Base-by-base conservation (phyloP, 768 basidiomycete genomes). In the Baorangia bicolor region DNA sequence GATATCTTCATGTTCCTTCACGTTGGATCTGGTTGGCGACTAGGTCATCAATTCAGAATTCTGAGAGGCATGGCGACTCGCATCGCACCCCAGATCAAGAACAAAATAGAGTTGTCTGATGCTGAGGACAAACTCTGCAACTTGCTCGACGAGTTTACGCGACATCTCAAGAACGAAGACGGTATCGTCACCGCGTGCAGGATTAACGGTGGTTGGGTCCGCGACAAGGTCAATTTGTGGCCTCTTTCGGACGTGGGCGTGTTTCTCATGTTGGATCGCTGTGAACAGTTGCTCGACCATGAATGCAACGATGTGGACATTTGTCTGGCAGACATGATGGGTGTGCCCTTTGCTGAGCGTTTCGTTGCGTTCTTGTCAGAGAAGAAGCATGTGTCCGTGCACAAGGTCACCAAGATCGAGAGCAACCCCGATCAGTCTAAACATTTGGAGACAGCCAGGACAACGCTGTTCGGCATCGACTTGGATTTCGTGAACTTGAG, bases 151-250 rank as follows among this genome's bases (percentile, higher is more conserved):
- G 85, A 87, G 55, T 97, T 90, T 68, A 83, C 87, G 7, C 73
- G 69, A 14, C 74, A 81, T 60, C 74, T 88, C 61, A 79, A 77
- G 53, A 69, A 75, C 53, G 76, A 80, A 33, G 77, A 83, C 48
- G 79, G 78, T 11, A 76, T 84, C 21, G 70, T 73, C 5, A 86
- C 84, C 0, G 79, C 83, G 1, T 96, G 96, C 69, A 81, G 97
- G 61, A 91, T 99, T 44, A 97, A 94, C 12, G 97, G 97, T 18
- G 97, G 97, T 20, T 99, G 97, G 97, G 97, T 98, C 42, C 79
- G 97, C 65, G 97, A 99, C 73, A 99, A 99, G 87, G 96, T 94
- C 57, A 62, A 75, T 69, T 27, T 4, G 20, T 35, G 65, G 18
- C 61, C 56, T 48, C 30, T 39, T 35, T 48, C 9, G 54, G 40